A percentile compares a stretch with the other conserved stretches of the same genome.
phyloP scores from a whole-genome alignment of 306 rosid species.

The Argentina anserina region DNA sequence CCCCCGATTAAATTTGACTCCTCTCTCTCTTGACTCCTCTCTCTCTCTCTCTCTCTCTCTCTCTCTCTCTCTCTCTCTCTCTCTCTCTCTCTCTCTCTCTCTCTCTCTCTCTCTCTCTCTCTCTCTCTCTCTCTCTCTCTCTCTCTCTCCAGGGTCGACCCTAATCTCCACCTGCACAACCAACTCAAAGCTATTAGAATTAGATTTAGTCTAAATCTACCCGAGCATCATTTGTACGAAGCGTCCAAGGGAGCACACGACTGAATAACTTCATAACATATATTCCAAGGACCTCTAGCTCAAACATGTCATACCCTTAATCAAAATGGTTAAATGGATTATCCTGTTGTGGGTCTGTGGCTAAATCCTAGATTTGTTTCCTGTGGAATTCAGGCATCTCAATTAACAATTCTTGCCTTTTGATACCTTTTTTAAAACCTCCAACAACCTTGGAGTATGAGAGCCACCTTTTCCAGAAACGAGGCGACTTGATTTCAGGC shows the following conservation, averaged over 20 bases:
- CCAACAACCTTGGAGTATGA: conserved; percentile 27
- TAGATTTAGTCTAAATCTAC: not conserved
- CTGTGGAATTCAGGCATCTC: conserved; percentile 13
- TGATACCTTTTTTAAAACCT: conserved; percentile 20
- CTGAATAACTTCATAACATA: conserved; percentile 4
- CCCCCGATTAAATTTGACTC: too few relatives aligned
- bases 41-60: too few relatives aligned
- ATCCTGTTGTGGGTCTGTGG: not conserved
- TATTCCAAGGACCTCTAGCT: not conserved
- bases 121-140: too few relatives aligned
- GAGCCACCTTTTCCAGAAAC: conserved; percentile 31
- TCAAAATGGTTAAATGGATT: not conserved
- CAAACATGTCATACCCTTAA: not conserved
- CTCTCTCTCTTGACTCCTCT: too few relatives aligned
- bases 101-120: too few relatives aligned
- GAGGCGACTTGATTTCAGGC: conserved; percentile 27
- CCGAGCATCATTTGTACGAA: not conserved
- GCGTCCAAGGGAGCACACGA: not conserved
- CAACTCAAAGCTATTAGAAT: too few relatives aligned
- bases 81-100: too few relatives aligned
- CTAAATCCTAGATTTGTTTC: not conserved
- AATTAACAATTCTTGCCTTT: conserved; percentile 19
- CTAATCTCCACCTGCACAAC: too few relatives aligned
- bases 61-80: too few relatives aligned
- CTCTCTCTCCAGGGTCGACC: too few relatives aligned